Percentiles rank a stretch among this genome's conserved stretches.
Conservation (phyloP, 108 stramenopile genomes). For the Skeletonema menzelii region DNA sequence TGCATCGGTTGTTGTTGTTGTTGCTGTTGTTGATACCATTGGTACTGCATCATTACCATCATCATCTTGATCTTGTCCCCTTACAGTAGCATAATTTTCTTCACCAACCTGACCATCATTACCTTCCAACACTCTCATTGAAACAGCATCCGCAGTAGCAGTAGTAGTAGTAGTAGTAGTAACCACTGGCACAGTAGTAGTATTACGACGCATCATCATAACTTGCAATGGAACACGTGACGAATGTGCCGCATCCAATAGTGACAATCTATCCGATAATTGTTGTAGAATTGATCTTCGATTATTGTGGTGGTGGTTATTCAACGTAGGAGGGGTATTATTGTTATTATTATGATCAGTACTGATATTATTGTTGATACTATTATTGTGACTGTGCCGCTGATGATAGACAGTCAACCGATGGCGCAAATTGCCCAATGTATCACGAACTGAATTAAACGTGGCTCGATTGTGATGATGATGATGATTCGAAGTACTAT, state of each 20-base stretch:
- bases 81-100: background rate
- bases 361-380: background rate
- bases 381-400: background rate
- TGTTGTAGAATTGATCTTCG: conserved; percentile 21
- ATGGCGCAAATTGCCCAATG: conserved; percentile 47
- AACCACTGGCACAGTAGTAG: background rate
- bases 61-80: background rate
- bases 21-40: background rate
- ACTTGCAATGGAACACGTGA: conserved; percentile 53
- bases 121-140: too few species aligned
- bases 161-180: too few species aligned
- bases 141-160: too few species aligned
- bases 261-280: conserved; percentile 53
- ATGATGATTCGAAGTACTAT: too few species aligned
- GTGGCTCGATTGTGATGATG: conserved; percentile 31
- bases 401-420: conserved; percentile 27
- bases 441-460: conserved; percentile 60
- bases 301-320: background rate
- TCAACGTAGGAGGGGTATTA: background rate
- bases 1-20: background rate
- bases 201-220: conserved; percentile 27
- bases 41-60: background rate
- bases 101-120: background rate
- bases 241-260: conserved; percentile 61
- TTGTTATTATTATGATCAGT: background rate